Conservation (phyloP, 192 early-diverging fungal genomes). For the Coemansia sp. region DNA sequence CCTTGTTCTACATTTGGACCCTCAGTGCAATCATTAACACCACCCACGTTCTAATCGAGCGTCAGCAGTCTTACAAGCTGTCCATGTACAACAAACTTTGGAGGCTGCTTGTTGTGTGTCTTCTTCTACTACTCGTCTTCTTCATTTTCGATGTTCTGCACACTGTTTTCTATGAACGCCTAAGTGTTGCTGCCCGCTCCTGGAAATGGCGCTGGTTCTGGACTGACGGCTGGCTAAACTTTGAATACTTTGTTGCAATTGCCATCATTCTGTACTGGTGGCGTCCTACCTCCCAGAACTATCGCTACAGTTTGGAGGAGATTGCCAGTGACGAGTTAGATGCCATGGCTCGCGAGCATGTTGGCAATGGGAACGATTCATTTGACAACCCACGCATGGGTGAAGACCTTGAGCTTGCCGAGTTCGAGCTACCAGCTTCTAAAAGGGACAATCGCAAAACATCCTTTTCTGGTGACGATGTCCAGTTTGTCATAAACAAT, state of each 20-base stretch:
- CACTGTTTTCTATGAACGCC: slow-evolving; percentile 62
- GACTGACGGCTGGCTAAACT: slow-evolving; percentile 88
- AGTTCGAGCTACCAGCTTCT: slow-evolving; percentile 6
- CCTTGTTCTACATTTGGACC: slow-evolving; percentile 93
- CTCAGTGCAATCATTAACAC: slow-evolving; percentile 78
- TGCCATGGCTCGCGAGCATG: slow-evolving; percentile 60
- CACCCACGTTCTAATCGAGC: slow-evolving; percentile 68
- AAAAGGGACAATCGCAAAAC: slow-evolving; percentile 5
- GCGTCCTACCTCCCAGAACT: slow-evolving; percentile 91
- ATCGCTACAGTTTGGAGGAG: slow-evolving; percentile 87
- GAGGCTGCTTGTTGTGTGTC: slow-evolving; percentile 73
- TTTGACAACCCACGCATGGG: slow-evolving; percentile 49
- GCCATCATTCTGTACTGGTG: slow-evolving; percentile 80
- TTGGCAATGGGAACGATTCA: slow-evolving; percentile 16
- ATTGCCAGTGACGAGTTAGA: slow-evolving; percentile 69
- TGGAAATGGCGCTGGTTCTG: slow-evolving; percentile 91
- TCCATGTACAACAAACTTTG: slow-evolving; percentile 86
- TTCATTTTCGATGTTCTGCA: slow-evolving; percentile 83
- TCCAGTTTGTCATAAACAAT: slow-evolving; percentile 45
- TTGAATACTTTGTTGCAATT: slow-evolving; percentile 82
- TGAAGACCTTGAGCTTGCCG: slow-evolving; percentile 45
- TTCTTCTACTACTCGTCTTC: slow-evolving; percentile 68
- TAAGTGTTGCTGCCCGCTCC: slow-evolving; percentile 66
- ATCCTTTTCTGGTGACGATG: slow-evolving; percentile 29
- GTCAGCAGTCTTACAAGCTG: slow-evolving; percentile 86